Conservation (phyloP, 2,329 filamentous ascomycete species). For the Sporothrix pseudoabietina region DNA sequence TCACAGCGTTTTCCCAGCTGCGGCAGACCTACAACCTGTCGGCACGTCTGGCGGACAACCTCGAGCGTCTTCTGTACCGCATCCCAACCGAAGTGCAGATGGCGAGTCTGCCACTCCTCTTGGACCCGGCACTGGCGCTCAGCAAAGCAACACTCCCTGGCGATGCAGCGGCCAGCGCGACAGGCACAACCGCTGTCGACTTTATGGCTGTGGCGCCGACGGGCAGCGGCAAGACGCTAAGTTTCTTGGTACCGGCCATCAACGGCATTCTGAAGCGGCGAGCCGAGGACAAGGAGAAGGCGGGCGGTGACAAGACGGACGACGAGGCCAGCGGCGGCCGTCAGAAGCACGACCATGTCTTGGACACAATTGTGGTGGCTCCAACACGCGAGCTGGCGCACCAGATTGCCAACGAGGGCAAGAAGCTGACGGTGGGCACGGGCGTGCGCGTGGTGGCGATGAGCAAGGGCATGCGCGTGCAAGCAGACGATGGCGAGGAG, state of each 20-base stretch:
- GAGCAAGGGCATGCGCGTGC: conserved; percentile 79
- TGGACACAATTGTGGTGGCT: conserved; percentile 71
- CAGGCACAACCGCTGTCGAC: conserved; percentile 57
- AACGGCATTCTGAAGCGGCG: conserved; percentile 68
- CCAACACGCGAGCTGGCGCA: conserved; percentile 77
- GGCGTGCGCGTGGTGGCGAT: conserved; percentile 79
- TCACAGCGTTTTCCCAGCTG: conserved; percentile 76
- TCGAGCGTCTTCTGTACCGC: conserved; percentile 80
- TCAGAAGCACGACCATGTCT: conserved; percentile 49
- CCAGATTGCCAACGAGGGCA: conserved; percentile 82
- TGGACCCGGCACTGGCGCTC: conserved; percentile 59
- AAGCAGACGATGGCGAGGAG: conserved; percentile 39
- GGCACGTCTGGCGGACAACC: conserved; percentile 71
- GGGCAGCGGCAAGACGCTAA: conserved; percentile 93
- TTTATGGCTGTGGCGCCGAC: conserved; percentile 90
- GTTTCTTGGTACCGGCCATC: conserved; percentile 85
- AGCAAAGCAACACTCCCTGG: conserved; percentile 37
- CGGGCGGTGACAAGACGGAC: conserved; percentile 41
- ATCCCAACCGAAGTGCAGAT: conserved; percentile 94
- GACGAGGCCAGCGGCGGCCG: conserved; percentile 35
- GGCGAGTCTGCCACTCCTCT: conserved; percentile 76
- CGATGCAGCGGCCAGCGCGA: conserved; percentile 33
- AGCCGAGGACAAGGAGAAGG: conserved; percentile 49
- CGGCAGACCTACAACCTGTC: conserved; percentile 72
- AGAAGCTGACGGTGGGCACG: conserved; percentile 72